Base-by-base conservation (phyloP, 2,329 filamentous ascomycete species). In the Colletotrichum scovillei region DNA sequence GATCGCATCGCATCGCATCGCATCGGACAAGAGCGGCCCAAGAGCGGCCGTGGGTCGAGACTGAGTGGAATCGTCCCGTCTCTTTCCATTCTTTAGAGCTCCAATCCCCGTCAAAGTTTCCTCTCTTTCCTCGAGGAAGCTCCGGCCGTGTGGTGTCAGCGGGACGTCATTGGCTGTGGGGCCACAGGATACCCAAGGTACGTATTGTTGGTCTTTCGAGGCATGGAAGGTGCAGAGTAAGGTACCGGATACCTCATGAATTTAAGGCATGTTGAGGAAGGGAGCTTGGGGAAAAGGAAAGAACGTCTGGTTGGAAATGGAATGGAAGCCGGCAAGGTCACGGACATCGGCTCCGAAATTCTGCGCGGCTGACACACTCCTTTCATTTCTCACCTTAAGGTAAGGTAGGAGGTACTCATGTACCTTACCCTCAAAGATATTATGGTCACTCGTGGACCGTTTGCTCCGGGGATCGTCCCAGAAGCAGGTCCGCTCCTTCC, bases 121-220 rank as follows among this genome's bases (percentile, higher is more conserved):
- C 32, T 64, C 46, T 16, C 30, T 49, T 62, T 67, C 68, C 64
- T 49, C 30, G 22, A 46, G 26, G 14, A 16, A 22, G 58, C 42
- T 2, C 11, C 26, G 24, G 24, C 65, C 30, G 58, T 46, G 67
- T 70, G 70, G 60, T 73, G 70, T 73, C 70, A 73, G 62, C n/a
- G 56, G 35, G 19, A 63, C 67, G 67, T 70, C 70, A 73, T 70
- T 73, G 55, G 53, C n/a, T 60, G 67, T 64, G 70, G 70, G 59
- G 24, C 67, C n/a, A 8, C 30, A 30, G 8, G 2, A 30, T 30
- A 9, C 30, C 0, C 24, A 11, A 0, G n/a, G 11, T 14, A 53
- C 38, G 30, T 63, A 28, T 32, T 7, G 5, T 42, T 42, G 14
- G 11, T 32, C 32, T 32, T 32, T 9, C 5, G 32, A 32, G 32